Percentiles rank a stretch among this genome's conserved stretches.
These are phyloP conservation scores for Starmerella sirachaensis DNA, from an alignment of 805 yeast genomes.

Conservation along the genomic window DNA sequence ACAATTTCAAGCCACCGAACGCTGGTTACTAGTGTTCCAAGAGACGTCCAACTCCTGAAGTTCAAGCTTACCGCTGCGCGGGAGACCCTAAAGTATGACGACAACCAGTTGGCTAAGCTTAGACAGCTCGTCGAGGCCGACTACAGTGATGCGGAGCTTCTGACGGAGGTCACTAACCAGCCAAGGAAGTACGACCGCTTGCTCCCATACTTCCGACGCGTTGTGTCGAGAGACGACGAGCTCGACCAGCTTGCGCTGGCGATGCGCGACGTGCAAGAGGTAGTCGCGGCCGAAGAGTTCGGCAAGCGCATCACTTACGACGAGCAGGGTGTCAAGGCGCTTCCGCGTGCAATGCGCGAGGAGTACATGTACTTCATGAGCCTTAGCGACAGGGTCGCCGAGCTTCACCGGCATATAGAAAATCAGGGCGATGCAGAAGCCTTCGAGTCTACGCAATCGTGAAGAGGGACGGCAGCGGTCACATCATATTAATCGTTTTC, in stretches of 20 bases:
- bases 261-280: slow-evolving; percentile 27
- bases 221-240: slow-evolving; percentile 27
- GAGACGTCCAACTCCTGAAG: slow-evolving; percentile 41
- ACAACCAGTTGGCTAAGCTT: slow-evolving; percentile 26
- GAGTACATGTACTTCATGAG: slow-evolving; percentile 62
- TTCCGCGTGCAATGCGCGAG: slow-evolving; percentile 32
- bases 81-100: slow-evolving; percentile 43
- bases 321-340: slow-evolving; percentile 14
- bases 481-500: too few species aligned
- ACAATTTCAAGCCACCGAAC: slow-evolving; percentile 33
- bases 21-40: slow-evolving; percentile 40
- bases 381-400: slow-evolving; percentile 60
- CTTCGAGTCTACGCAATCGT: too few species aligned
- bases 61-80: slow-evolving; percentile 39
- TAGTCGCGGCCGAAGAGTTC: slow-evolving; percentile 26
- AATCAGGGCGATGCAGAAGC: slow-evolving; percentile 15
- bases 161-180: slow-evolving; percentile 23
- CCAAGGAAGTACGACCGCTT: slow-evolving; percentile 26
- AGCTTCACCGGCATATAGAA: slow-evolving; percentile 42
- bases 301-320: slow-evolving; percentile 19
- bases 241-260: slow-evolving; percentile 25
- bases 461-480: too few species aligned
- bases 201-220: slow-evolving; percentile 24
- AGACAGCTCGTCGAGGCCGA: slow-evolving; percentile 27
- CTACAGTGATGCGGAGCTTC: slow-evolving; percentile 23